Base-by-base conservation (phyloP, 495 filamentous ascomycete genomes). In the Glarea lozoyensis region DNA sequence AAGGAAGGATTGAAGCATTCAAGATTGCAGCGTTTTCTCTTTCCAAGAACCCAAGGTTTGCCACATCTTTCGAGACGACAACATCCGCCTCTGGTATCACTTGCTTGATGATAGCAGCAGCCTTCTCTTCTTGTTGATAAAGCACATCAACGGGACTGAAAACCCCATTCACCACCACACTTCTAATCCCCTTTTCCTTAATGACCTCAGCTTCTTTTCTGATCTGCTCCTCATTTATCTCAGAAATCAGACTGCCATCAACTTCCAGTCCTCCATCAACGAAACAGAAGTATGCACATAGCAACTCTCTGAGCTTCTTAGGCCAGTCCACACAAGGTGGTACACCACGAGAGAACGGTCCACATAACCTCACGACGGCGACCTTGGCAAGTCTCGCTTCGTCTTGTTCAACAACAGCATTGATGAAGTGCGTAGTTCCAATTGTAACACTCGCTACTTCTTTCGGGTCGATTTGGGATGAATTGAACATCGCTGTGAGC, bases 341-440 rank as follows among this genome's bases (percentile, higher is more conserved):
- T 2, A 67, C 64, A 46, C 78, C 67, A 39, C 67, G 71, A 4
- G 68, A 66, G 45, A 74, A 78, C 2, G 70, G 63, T 4, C 69
- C 68, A 30, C 63, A 76, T 9, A 79, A 61, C 7, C 76, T 62
- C 6, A 78, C 44, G 7, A 79, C 67, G 12, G 74, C 76, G 2
- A 81, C 76, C 23, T 59, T 61, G 7, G 62, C 62, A 19, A 81
- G 57, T 3, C 71, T 66, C 10, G 61, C 46, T 12, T 64, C 57
- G 54, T 81, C 75, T 7, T 66, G 57, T 53, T 79, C 71, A 6
- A 79, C 62, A 25, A 81, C 72, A 6, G 77, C 76, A 54, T 81
- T 81, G 46, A 81, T 69, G 55, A 79, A 81, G 50, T 75, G 70
- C 0, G 76, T 79, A 3, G 77, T 81, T 11, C 76, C 76, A 42